These are phyloP conservation scores for Meyerozyma guilliermondii DNA, from an alignment of 1,139 yeast species.

Conservation along the genomic window DNA sequence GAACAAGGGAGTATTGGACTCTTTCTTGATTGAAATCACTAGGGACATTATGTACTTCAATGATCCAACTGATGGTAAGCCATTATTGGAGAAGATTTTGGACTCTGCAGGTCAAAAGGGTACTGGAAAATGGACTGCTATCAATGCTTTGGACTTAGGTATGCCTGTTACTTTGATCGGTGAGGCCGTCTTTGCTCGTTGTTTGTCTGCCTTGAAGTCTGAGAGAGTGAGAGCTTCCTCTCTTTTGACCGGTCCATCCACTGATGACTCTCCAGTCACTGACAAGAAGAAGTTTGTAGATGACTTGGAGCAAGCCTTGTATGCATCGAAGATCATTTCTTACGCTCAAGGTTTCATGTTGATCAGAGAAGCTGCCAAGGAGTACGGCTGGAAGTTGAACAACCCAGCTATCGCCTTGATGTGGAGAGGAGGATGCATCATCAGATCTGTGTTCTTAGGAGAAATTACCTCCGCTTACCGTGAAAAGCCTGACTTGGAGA, in stretches of 20 bases:
- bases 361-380: conserved; percentile 96
- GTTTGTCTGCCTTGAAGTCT: conserved; percentile 84
- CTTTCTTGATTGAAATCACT: conserved; percentile 95
- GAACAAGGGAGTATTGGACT: conserved; percentile 97
- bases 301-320: conserved; percentile 95
- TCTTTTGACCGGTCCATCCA: conserved; percentile 71
- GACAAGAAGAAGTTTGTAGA: conserved; percentile 84
- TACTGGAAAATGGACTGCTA: conserved; percentile 99
- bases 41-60: conserved; percentile 87
- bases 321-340: conserved; percentile 97
- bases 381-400: conserved; percentile 95
- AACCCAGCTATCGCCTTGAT: conserved; percentile 97
- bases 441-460: conserved; percentile 96
- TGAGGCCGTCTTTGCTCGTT: conserved; percentile 97
- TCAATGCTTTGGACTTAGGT: conserved; percentile 95
- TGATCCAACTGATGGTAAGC: conserved; percentile 83
- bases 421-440: conserved; percentile 99
- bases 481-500: conserved; percentile 88
- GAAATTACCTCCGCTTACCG: conserved; percentile 97
- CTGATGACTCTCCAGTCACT: conserved; percentile 50
- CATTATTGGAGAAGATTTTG: conserved; percentile 92
- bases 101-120: conserved; percentile 99
- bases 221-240: conserved; percentile 88
- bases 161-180: conserved; percentile 98
- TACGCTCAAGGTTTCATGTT: conserved; percentile 99